A percentile compares a stretch with the other conserved stretches of the same genome.
phyloP scores from a whole-genome alignment of 2,329 filamentous ascomycete species.

The Metarhizium guizhouense region DNA sequence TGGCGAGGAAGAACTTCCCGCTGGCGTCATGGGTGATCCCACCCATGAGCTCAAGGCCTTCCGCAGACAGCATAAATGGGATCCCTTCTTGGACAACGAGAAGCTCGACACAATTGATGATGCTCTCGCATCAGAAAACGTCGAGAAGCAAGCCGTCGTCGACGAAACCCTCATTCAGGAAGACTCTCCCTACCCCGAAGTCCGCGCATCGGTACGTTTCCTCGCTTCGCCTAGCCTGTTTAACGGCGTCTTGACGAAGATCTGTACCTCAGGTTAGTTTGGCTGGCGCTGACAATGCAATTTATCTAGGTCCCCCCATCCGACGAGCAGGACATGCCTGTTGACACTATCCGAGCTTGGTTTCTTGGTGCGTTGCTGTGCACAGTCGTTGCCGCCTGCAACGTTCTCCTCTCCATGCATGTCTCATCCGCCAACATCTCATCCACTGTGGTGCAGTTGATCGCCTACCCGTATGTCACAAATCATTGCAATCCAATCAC shows the following conservation, averaged over 20 bases:
- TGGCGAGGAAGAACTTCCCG: background rate
- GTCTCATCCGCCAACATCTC: slow-evolving; percentile 39
- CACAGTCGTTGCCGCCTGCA: slow-evolving; percentile 45
- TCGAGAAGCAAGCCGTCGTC: slow-evolving; percentile 33
- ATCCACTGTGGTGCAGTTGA: slow-evolving; percentile 42
- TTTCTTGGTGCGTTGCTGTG: slow-evolving; percentile 45
- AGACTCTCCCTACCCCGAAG: slow-evolving; percentile 33
- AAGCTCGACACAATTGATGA: slow-evolving; percentile 40
- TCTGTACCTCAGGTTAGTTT: background rate
- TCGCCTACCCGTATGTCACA: slow-evolving; percentile 35
- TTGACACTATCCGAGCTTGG: slow-evolving; percentile 52
- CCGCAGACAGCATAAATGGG: slow-evolving; percentile 40
- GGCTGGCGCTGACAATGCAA: background rate
- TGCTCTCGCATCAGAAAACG: slow-evolving; percentile 32
- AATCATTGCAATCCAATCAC: background rate
- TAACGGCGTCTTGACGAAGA: background rate
- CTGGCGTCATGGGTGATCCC: background rate
- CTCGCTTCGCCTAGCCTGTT: background rate
- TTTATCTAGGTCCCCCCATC: slow-evolving; percentile 21
- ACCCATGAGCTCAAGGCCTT: background rate
- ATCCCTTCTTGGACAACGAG: slow-evolving; percentile 46
- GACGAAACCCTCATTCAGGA: slow-evolving; percentile 39
- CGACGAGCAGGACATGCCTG: slow-evolving; percentile 38
- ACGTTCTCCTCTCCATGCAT: slow-evolving; percentile 40
- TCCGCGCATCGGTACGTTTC: slow-evolving; percentile 14